Evolutionary conservation across 2,329 filamentous ascomycete species (phyloP), one percentile per base, ranked within the genome.

Genomic region (Leptographium radiaticola): DNA sequence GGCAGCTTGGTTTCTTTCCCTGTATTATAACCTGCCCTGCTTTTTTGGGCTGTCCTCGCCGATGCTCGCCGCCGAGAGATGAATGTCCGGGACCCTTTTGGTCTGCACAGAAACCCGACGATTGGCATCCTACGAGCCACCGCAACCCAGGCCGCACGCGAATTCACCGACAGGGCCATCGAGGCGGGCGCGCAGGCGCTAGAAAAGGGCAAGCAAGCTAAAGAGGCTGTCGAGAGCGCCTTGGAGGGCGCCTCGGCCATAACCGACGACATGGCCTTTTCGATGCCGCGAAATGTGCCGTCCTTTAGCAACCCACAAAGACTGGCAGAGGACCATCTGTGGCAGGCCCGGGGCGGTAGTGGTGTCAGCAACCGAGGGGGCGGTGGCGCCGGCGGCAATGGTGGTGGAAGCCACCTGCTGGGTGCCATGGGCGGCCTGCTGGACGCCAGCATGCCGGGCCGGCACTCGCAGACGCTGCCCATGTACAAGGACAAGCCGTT

Each of bases 401-500:
- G 47, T 18, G 38, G 49, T 34, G n/a, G 42, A 20, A 69, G 71
- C 56, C 75, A 71, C 49, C 73, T 88, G 42, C 74, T 84, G 49
- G 77, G 79, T 61, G 80, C 78, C 57, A 73, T 88, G 39, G 78
- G 77, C 51, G 75, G 74, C 55, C 76, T 89, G 56, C 83, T 90
- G 58, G 79, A 83, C 30, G 67, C 57, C 38, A 58, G 63, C 71
- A 57, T 63, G 20, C n/a, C 52, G 45, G 48, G 51, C 36, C 47
- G 56, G 33, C 38, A 34, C 18, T 42, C 48, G 31, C 72, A 67
- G 57, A 74, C 81, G 55, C 72, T 98, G 58, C 93, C 93, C 47
- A 90, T 97, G 86, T 98, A 98, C 74, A 98, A 98, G 71, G 93
- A 98, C 71, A 98, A 98, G 68, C 93, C 93, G n/a, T 93, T 87